Evolutionary conservation across 2,329 filamentous ascomycete genomes (phyloP).

Genomic region (Aureobasidium leucospermi): DNA sequence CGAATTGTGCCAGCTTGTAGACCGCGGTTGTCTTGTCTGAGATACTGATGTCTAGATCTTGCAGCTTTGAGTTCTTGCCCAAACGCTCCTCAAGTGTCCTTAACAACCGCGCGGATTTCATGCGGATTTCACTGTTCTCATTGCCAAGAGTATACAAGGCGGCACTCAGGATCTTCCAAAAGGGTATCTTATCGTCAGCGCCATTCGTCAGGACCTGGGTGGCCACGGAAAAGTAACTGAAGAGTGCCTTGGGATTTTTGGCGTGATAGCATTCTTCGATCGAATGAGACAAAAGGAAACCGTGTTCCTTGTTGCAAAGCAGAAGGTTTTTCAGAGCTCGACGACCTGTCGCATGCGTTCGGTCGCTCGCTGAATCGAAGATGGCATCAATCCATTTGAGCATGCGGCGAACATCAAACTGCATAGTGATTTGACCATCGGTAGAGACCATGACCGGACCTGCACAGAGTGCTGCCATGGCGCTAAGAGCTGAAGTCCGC

Average conservation of each 20-base stretch:
- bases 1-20: conserved; percentile 95
- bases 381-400: conserved; percentile 93
- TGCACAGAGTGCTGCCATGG: conserved; percentile 87
- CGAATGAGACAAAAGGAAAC: conserved; percentile 79
- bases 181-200: conserved; percentile 72
- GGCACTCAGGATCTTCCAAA: conserved; percentile 84
- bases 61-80: conserved; percentile 78
- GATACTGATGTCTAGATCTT: conserved; percentile 97
- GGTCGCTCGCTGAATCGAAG: conserved; percentile 84
- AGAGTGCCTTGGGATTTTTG: conserved; percentile 72
- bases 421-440: conserved; percentile 76
- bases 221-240: conserved; percentile 92
- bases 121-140: conserved; percentile 79
- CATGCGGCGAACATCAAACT: conserved; percentile 89
- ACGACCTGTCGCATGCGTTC: conserved; percentile 82
- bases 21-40: conserved; percentile 97
- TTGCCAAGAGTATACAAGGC: conserved; percentile 90
- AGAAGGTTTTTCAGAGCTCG: conserved; percentile 85
- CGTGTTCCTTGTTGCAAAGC: conserved; percentile 78
- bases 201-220: conserved; percentile 73
- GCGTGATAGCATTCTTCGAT: conserved; percentile 86
- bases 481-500: conserved; percentile 79
- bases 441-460: conserved; percentile 79
- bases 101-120: conserved; percentile 76
- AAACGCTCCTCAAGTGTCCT: conserved; percentile 76